Evolutionary conservation across 139 green algal species (phyloP).

Genomic region (Protoeuglena noctilucae): DNA sequence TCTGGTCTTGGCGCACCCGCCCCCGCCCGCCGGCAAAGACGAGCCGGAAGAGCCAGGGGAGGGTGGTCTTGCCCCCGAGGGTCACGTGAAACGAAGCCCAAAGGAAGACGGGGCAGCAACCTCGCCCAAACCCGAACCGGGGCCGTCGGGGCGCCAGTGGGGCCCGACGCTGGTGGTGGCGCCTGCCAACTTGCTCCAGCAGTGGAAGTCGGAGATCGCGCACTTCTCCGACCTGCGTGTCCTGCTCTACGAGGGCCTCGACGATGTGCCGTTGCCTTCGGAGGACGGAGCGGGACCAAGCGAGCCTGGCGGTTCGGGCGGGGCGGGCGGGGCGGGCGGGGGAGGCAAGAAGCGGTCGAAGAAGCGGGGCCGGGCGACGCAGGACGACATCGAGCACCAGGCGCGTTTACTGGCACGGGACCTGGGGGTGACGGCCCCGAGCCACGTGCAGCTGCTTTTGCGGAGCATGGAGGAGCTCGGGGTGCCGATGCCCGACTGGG

Average conservation of each 20-base stretch:
- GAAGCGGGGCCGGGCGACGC: no score
- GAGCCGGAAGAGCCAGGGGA: neutral
- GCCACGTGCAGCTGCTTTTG: no score
- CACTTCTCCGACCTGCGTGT: constrained; percentile 14
- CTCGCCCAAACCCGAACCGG: neutral
- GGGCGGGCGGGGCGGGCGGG: no score
- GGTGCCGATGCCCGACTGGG: no score
- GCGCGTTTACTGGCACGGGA: no score
- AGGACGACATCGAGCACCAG: no score
- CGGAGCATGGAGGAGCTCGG: no score
- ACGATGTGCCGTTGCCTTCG: constrained; percentile 4
- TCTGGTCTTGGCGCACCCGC: neutral
- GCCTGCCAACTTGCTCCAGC: constrained; percentile 24
- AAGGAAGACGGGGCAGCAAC: no score
- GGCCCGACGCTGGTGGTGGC: constrained; percentile 26
- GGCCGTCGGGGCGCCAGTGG: neutral
- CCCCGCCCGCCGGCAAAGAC: neutral
- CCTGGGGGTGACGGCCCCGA: no score
- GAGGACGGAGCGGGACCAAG: no score
- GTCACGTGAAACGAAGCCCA: neutral
- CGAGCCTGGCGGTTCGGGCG: no score
- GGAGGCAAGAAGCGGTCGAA: no score
- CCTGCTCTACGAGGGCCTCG: constrained; percentile 6
- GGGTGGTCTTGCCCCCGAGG: neutral
- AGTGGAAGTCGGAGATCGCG: constrained; percentile 22